Evolutionary conservation across 208 protist species (phyloP), one percentile per base, ranked within the genome.

Genomic region (Crithidia sp.): DNA sequence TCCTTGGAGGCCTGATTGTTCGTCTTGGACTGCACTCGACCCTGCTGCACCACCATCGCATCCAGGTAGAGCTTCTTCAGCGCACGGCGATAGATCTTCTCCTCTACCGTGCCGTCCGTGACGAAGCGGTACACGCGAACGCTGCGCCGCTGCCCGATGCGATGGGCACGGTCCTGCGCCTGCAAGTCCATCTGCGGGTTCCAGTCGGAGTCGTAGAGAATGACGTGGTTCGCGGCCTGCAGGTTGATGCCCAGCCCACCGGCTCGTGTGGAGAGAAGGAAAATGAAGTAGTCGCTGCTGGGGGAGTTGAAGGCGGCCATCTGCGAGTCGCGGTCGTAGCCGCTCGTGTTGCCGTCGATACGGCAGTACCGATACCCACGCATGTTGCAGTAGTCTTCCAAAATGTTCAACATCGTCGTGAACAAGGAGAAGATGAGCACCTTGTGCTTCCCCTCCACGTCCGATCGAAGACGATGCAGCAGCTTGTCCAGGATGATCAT

Each of bases 391-490:
- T 97, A 98, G 76, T 98, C 92, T 68, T 97, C 92, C 28, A 98
- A 74, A 41, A 98, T 95, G 72, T 98, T 89, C 36, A 98, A 71
- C 90, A 98, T 94, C 10, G 80, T 76, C 7, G 95, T 98, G 90
- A 99, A 99, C 80, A 99, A 98, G 7, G 90, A 99, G 81, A 99
- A 99, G 55, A 99, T 98, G 17, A 99, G 90, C 7, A 99, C 98
- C 61, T 98, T 95, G 66, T 96, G 95, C 36, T 93, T 80, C 16
- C 85, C 92, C 70, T 75, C 82, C 64, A 83, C 79, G 57, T 96
- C 95, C 8, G 63, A 64, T 1, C 53, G 44, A 7, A 99, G 83
- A 13, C 91, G 83, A 55, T 88, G 79, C 28, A 99, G 88, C 68
- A 99, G 85, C 86, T 97, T 98, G 82, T 99, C 96, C 8, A 99